Base-by-base conservation (phyloP, 2,329 filamentous ascomycete genomes). In the Bimuria novae-zelandiae region DNA sequence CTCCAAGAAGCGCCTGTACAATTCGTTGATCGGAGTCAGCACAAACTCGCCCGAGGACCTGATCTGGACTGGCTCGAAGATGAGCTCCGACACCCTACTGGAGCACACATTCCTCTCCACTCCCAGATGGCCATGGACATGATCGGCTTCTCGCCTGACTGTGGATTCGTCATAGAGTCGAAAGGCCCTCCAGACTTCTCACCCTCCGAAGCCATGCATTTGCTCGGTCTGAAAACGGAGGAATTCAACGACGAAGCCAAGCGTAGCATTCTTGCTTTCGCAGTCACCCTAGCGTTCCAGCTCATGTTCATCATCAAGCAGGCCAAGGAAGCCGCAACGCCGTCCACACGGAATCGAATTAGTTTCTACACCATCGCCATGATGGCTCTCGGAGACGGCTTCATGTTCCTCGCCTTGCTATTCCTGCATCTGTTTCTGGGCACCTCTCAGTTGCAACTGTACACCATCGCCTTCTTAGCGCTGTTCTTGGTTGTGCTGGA, bases 1-100 rank as follows among this genome's bases (percentile, higher is more conserved):
- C 78, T 93, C 25, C 94, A 97, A 70, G 81, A 93, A 35, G 82
- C 89, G 56, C 84, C 85, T 1, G 46, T 73, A 2, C 45, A 53
- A 5, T 67, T 62, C 50, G 54, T 57, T 3, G 59, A 59, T 10
- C 58, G 50, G 21, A 61, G 57, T n/a, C 67, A 64, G 21, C 56
- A 65, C 19, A 56, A 59, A 23, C 30, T 46, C n/a, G 52, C 46
- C 36, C 32, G 30, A 22, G 50, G 52, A 11, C 41, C 63, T 4
- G 60, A 79, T 25, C 69, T 84, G 46, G 71, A 78, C 27, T 77
- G 77, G 62, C 78, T 86, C 16, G 85, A 88, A 60, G 68, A 79
- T 30, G 85, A 88, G 60, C 71, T 87, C 16, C 77, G 83, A 37
- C 83, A 79, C 50, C 85, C 85, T 1, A 81, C 80, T 35, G 84